Percentiles rank a stretch among this genome's conserved stretches.
Evolutionary conservation across 805 yeast genomes (phyloP).

Genomic region (Kuraishia hungarica): DNA sequence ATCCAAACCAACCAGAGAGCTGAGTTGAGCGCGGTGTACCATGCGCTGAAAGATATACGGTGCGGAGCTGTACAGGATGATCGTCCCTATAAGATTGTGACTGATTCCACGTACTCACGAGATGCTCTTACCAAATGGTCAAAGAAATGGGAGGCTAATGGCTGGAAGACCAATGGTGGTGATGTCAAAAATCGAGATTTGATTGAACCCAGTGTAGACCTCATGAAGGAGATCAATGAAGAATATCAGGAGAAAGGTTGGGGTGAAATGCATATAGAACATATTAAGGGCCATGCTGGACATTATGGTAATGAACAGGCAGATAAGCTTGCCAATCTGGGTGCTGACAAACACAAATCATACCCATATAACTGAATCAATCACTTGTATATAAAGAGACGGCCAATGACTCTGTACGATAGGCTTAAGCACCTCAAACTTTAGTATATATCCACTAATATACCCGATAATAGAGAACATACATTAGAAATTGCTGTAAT

Average conservation of each 20-base stretch:
- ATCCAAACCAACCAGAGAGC: constrained; percentile 74
- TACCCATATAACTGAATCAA: too few relatives aligned
- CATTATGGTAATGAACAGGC: constrained; percentile 68
- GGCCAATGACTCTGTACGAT: too few relatives aligned
- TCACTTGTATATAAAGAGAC: too few relatives aligned
- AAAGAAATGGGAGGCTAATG: constrained; percentile 44
- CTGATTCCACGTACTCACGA: constrained; percentile 68
- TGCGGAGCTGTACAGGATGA: constrained; percentile 20
- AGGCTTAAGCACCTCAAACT: too few relatives aligned
- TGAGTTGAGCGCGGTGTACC: constrained; percentile 59
- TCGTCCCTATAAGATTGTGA: constrained; percentile 32
- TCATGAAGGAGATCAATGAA: constrained; percentile 25
- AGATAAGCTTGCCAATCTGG: constrained; percentile 64
- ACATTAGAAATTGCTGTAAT: too few relatives aligned
- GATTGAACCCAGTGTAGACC: constrained; percentile 24
- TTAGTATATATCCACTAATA: too few relatives aligned
- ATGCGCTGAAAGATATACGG: constrained; percentile 39
- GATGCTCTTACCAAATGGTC: constrained; percentile 52
- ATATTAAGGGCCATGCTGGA: constrained; percentile 73
- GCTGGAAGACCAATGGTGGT: constrained; percentile 41
- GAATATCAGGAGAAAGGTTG: constrained; percentile 25
- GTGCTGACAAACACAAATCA: constrained; percentile 26
- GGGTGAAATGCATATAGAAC: constrained; percentile 34
- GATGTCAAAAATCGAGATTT: constrained; percentile 45
- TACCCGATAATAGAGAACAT: too few relatives aligned